These are phyloP conservation scores for Novymonas esmeraldas DNA, from an alignment of 208 protist species.

Conservation along the genomic window DNA sequence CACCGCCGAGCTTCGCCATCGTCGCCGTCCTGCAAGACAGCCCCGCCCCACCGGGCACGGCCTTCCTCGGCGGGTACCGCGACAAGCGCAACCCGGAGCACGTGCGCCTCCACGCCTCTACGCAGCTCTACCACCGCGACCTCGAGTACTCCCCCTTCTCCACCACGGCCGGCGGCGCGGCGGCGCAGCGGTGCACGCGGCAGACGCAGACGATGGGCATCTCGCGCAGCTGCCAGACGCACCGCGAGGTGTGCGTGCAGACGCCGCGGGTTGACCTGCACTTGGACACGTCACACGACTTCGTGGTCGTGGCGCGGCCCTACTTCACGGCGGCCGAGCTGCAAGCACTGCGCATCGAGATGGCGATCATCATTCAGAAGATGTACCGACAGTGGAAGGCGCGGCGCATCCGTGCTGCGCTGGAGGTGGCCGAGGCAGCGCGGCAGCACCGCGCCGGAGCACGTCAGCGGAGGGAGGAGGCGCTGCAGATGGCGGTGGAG, in stretches of 20 bases:
- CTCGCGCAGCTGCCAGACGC: slow-evolving; percentile 88
- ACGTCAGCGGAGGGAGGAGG: slow-evolving; percentile 65
- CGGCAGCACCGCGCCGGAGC: slow-evolving; percentile 61
- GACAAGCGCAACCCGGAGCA: slow-evolving; percentile 62
- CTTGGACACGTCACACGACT: slow-evolving; percentile 67
- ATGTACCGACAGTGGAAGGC: slow-evolving; percentile 95
- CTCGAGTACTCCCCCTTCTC: slow-evolving; percentile 69
- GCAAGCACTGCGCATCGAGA: slow-evolving; percentile 63
- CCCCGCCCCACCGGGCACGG: slow-evolving; percentile 39
- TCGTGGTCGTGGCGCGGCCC: slow-evolving; percentile 68
- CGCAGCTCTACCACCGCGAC: slow-evolving; percentile 87
- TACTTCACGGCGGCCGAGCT: slow-evolving; percentile 90
- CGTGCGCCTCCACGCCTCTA: slow-evolving; percentile 90
- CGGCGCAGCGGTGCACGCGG: slow-evolving; percentile 48
- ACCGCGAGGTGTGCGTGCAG: slow-evolving; percentile 92
- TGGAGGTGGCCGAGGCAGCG: slow-evolving; percentile 62
- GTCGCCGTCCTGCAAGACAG: slow-evolving; percentile 45
- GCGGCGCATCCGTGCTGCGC: slow-evolving; percentile 55
- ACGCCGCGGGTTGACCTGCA: slow-evolving; percentile 76
- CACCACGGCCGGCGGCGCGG: background rate
- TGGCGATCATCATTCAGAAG: slow-evolving; percentile 91
- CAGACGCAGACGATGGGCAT: slow-evolving; percentile 94
- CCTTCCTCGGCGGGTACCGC: slow-evolving; percentile 94
- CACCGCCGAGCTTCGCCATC: slow-evolving; percentile 16
- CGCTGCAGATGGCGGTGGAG: slow-evolving; percentile 63